Evolutionary conservation across 164 flowering plant species (phyloP), one percentile per base, ranked within the genome.

Genomic region (Dillenia suffruticosa): DNA sequence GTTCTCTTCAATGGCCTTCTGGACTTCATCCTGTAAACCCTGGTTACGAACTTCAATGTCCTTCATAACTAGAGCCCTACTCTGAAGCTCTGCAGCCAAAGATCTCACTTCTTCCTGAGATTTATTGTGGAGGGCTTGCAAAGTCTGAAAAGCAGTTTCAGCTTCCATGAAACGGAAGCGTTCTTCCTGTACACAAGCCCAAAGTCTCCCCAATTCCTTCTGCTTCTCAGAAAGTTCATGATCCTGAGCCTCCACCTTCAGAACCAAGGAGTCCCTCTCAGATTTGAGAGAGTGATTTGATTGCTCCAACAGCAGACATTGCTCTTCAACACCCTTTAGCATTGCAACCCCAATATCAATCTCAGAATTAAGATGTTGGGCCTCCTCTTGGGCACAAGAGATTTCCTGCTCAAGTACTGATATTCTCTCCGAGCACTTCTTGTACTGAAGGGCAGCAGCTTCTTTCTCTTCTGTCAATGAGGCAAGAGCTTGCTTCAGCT

Each of bases 171-270:
- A 82, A 8, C 85, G 71, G 55, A 77, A 57, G 7, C 76, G 75
- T 70, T 86, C 89, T 68, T 86, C 88, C 59, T 86, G 87, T 56
- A 84, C 15, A 53, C 78, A 74, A 49, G 74, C 65, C 92, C 84
- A 79, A 11, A 86, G 76, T 54, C 75, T 79, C 40, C 82, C 89
- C 68, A 86, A 24, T 61, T 86, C 88, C 61, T 75, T 68, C 71
- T 86, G 85, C 77, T 86, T 86, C 68, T 83, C 85, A 5, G 74
- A 70, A 55, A 86, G 78, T 54, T 85, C 84, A 64, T 75, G 68
- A 66, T 57, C 64, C 71, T 81, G 81, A 50, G 56, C 55, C 5
- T 72, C 83, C 72, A 79, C 62, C 55, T 81, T 79, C 65, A 68
- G 55, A 44, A 63, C 59, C 71, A 81, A 57, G 43, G 79, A 71